A percentile compares a stretch with the other conserved stretches of the same genome.
Conservation (phyloP, 148 eudicot species). For the Persicaria tinctoria region DNA sequence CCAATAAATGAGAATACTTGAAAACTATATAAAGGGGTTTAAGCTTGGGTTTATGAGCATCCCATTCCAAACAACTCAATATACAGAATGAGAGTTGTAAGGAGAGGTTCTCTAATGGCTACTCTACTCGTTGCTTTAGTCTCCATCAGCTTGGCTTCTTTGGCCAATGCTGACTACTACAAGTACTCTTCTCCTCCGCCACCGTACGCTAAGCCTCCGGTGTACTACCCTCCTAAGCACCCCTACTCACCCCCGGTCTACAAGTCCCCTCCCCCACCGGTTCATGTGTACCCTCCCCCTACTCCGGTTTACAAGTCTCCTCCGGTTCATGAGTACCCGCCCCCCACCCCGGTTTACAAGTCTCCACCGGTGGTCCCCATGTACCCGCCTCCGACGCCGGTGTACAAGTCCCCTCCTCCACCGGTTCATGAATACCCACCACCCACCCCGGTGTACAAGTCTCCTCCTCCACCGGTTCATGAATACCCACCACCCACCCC, state of each 20-base stretch:
- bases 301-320: neutral
- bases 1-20: neutral
- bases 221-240: neutral
- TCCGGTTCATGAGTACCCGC: neutral
- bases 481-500: constrained; percentile 17
- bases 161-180: constrained; percentile 3
- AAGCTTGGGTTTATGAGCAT: neutral
- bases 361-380: neutral
- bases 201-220: neutral
- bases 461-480: neutral
- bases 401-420: neutral
- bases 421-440: neutral
- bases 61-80: neutral
- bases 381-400: neutral
- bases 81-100: neutral
- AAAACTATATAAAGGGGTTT: neutral
- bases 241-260: neutral
- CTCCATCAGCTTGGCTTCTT: neutral
- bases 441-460: neutral
- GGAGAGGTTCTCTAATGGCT: neutral
- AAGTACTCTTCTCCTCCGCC: neutral
- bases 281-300: neutral
- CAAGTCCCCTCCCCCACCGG: neutral
- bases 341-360: neutral
- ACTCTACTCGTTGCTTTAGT: neutral